Conservation (phyloP, 805 yeast species). For the Candida sithepensis region DNA sequence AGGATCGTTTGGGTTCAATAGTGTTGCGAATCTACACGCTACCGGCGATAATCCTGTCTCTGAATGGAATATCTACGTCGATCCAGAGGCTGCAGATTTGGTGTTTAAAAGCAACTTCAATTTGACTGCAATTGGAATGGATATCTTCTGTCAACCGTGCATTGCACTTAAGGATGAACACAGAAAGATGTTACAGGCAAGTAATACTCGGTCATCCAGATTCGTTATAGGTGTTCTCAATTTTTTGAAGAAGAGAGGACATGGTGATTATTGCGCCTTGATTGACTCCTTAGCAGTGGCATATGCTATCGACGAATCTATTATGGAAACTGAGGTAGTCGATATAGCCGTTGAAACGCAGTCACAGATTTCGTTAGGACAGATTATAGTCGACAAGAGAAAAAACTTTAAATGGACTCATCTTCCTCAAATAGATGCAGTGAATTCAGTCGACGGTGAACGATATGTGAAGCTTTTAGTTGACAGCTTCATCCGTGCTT, state of each 20-base stretch:
- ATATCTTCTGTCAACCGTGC: conserved; percentile 26
- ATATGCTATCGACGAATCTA: conserved; percentile 23
- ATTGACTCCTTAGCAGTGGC: conserved; percentile 28
- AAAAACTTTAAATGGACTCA: conserved; percentile 26
- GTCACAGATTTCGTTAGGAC: conserved; percentile 23
- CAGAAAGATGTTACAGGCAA: conserved; percentile 6
- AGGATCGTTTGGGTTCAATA: conserved; percentile 25
- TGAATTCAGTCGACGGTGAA: conserved; percentile 20
- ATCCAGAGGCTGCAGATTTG: conserved; percentile 26
- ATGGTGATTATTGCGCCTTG: conserved; percentile 27
- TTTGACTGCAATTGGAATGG: conserved; percentile 27
- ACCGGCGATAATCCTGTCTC: conserved; percentile 28
- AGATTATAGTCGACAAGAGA: conserved; percentile 25
- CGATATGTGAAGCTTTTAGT: conserved; percentile 18
- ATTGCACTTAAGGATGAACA: conserved; percentile 18
- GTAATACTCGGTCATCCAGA: conserved; percentile 16
- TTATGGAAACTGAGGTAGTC: conserved; percentile 20
- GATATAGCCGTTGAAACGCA: conserved; percentile 24
- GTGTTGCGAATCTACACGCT: conserved; percentile 23
- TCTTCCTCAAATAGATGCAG: conserved; percentile 22
- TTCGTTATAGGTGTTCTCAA: conserved; percentile 22
- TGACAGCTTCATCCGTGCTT: conserved; percentile 5
- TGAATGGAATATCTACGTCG: conserved; percentile 28
- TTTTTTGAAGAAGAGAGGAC: conserved; percentile 19
- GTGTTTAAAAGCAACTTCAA: conserved; percentile 22